Percentiles rank a stretch among this genome's conserved stretches.
phyloP scores from a whole-genome alignment of 176 grass and related monocot genomes.

The Neostapfia colusana region DNA sequence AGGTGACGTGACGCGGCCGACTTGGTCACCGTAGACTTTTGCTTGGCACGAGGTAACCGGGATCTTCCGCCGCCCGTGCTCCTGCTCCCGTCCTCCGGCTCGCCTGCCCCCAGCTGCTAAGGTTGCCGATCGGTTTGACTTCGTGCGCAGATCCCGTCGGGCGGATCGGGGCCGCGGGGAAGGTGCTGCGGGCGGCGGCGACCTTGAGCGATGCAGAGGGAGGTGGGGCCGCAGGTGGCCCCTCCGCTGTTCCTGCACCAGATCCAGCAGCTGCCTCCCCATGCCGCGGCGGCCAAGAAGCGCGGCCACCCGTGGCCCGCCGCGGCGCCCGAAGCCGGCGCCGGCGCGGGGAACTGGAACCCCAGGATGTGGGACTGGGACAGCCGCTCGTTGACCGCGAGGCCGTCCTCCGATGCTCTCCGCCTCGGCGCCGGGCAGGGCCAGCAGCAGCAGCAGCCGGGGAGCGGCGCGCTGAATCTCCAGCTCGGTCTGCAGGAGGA shows the following conservation, averaged over 20 bases:
- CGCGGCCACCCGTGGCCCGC: slow-evolving; percentile 52
- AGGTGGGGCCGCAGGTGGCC: slow-evolving; percentile 78
- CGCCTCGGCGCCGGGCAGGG: slow-evolving; percentile 8
- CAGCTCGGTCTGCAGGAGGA: slow-evolving; percentile 58
- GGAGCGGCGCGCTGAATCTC: slow-evolving; percentile 47
- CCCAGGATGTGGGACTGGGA: slow-evolving; percentile 90
- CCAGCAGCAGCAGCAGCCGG: slow-evolving; percentile 35
- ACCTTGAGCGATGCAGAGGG: slow-evolving; percentile 56
- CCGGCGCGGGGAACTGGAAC: slow-evolving; percentile 64
- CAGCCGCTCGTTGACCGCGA: slow-evolving; percentile 66
- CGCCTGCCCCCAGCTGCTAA: too few relatives aligned
- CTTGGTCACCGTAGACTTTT: slow-evolving; percentile 13
- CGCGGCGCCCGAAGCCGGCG: background rate
- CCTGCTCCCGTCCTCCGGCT: background rate
- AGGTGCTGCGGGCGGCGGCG: background rate
- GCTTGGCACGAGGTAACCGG: slow-evolving; percentile 33
- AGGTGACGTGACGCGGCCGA: slow-evolving; percentile 25
- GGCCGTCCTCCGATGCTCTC: slow-evolving; percentile 44
- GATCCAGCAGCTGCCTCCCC: slow-evolving; percentile 55
- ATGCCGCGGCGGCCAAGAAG: slow-evolving; percentile 44
- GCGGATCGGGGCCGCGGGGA: slow-evolving; percentile 21
- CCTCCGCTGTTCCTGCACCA: slow-evolving; percentile 66
- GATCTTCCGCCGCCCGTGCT: background rate
- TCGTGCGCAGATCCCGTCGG: slow-evolving; percentile 29
- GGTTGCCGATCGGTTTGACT: slow-evolving; percentile 18